These are phyloP conservation scores for Penicillium egyptiacum DNA, from an alignment of 495 filamentous ascomycete genomes.

Conservation along the genomic window DNA sequence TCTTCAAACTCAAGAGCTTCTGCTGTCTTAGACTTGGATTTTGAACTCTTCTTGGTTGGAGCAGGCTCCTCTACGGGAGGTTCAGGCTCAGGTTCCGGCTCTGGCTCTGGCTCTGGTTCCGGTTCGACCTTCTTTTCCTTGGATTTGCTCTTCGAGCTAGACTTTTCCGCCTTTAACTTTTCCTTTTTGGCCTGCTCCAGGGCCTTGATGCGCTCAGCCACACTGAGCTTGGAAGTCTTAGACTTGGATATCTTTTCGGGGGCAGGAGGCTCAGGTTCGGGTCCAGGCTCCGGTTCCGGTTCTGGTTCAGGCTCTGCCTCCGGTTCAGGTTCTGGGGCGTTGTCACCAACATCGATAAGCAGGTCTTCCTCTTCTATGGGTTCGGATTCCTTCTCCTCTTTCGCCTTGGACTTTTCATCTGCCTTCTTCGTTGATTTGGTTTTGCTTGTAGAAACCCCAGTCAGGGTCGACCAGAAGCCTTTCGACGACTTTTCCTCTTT, in stretches of 20 bases:
- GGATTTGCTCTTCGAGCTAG: constrained; percentile 29
- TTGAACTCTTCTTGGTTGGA: constrained; percentile 16
- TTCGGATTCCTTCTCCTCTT: constrained; percentile 30
- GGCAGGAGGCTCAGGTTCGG: constrained; percentile 14
- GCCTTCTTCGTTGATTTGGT: constrained; percentile 36
- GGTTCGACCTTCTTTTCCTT: constrained; percentile 28
- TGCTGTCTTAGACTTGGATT: constrained; percentile 21
- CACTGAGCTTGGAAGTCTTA: constrained; percentile 45
- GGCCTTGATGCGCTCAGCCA: constrained; percentile 50
- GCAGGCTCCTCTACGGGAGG: constrained; percentile 21
- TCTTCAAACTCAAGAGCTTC: constrained; percentile 24
- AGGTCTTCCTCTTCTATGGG: constrained; percentile 23
- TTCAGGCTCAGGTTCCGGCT: constrained; percentile 28
- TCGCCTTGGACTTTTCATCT: constrained; percentile 23
- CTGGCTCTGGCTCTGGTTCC: constrained; percentile 33
- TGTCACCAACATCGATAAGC: constrained; percentile 36
- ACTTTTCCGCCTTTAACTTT: constrained; percentile 36
- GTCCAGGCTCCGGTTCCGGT: constrained; percentile 24
- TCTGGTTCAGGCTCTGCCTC: constrained; percentile 32
- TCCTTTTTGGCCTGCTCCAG: constrained; percentile 48
- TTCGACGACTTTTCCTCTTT: constrained; percentile 38
- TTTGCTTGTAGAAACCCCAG: constrained; percentile 34
- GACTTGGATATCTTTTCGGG: constrained; percentile 38
- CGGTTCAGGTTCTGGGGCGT: constrained; percentile 25
- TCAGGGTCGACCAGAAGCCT: constrained; percentile 50